Percentiles rank a stretch among this genome's conserved stretches.
Conservation (phyloP, 1,139 yeast genomes). For the Debaryomycetaceae sp. region DNA sequence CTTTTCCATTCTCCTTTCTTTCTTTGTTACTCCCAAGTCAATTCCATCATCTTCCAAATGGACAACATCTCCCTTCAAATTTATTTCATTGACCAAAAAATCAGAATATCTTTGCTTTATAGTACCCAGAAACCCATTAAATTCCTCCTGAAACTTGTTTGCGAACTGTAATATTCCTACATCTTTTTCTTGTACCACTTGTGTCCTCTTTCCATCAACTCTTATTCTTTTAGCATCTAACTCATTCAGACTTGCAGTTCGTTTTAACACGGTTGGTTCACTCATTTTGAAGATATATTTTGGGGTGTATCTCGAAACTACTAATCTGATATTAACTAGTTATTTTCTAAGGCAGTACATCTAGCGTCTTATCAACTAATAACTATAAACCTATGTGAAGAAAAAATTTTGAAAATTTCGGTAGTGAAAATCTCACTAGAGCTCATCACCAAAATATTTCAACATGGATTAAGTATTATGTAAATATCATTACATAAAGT, state of each 20-base stretch:
- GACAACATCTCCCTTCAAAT: constrained; percentile 62
- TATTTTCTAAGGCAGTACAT: constrained; percentile 8
- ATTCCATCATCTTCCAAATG: constrained; percentile 76
- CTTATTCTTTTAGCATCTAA: not conserved
- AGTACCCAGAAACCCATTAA: constrained; percentile 70
- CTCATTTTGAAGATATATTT: constrained; percentile 7
- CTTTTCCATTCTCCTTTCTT: constrained; percentile 48
- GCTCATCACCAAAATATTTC: not conserved
- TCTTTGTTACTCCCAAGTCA: constrained; percentile 47
- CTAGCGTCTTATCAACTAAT: not conserved
- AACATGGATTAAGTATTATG: too few species aligned
- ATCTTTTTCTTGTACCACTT: constrained; percentile 53
- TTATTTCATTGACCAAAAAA: constrained; percentile 88
- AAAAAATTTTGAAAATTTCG: not conserved
- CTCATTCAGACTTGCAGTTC: constrained; percentile 3
- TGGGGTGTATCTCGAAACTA: constrained; percentile 4
- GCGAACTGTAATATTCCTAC: constrained; percentile 83
- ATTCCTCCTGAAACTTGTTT: constrained; percentile 34
- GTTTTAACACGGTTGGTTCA: constrained; percentile 6
- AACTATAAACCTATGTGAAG: not conserved
- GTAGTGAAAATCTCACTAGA: constrained; percentile 5
- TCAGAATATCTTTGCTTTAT: constrained; percentile 92
- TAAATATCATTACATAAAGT: too few species aligned
- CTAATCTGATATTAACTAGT: constrained; percentile 4
- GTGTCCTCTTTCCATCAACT: constrained; percentile 7